Conservation (phyloP, 306 rosid genomes). For the Castanopsis chinensis region DNA sequence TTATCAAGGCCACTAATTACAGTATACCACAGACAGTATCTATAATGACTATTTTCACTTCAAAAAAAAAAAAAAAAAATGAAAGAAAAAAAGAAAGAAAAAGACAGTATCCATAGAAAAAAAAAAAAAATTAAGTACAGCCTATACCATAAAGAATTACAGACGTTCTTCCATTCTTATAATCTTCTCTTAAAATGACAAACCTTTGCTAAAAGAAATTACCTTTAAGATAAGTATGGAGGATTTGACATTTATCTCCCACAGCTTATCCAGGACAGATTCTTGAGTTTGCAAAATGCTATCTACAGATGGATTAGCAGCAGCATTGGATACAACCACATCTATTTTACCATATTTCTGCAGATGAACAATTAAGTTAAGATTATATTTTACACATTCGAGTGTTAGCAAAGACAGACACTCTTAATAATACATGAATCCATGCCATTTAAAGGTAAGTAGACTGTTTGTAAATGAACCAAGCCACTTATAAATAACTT, state of each 20-base stretch:
- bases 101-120: not conserved
- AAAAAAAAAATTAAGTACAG: not conserved
- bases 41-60: not conserved
- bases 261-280: constrained; percentile 78
- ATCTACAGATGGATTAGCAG: constrained; percentile 81
- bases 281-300: constrained; percentile 63
- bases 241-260: constrained; percentile 98
- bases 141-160: no score
- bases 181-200: not conserved
- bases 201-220: constrained; percentile 6
- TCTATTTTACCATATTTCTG: constrained; percentile 93
- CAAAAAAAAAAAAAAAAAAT: no score
- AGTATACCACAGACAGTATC: not conserved
- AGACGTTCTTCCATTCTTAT: not conserved
- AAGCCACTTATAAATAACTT: no score
- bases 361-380: no score
- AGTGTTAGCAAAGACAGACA: constrained; percentile 20
- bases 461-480: no score
- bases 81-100: not conserved
- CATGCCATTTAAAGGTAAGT: not conserved
- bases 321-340: constrained; percentile 92
- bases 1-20: not conserved
- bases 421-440: not conserved
- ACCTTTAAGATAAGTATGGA: constrained; percentile 86
- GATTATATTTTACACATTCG: constrained; percentile 58